Evolutionary conservation across 1,284 basidiomycete species (phyloP).

Genomic region (Rhodotorula sp.): DNA sequence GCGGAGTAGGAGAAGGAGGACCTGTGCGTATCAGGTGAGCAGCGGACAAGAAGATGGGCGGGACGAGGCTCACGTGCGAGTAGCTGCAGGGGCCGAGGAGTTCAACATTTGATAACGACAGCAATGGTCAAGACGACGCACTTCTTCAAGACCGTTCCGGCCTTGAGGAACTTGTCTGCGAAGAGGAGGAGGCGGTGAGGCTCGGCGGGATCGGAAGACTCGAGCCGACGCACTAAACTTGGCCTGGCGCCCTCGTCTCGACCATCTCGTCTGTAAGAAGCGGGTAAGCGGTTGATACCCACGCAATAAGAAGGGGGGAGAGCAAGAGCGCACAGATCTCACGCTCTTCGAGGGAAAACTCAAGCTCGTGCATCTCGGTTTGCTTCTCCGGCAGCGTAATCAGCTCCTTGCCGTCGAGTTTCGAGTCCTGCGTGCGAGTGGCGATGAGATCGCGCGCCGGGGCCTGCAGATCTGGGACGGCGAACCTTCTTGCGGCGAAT

Average conservation of each 20-base stretch:
- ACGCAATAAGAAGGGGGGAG: not conserved
- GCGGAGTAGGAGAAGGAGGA: constrained; percentile 60
- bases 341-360: constrained; percentile 61
- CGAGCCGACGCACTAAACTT: constrained; percentile 60
- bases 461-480: no score
- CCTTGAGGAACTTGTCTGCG: constrained; percentile 55
- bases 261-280: constrained; percentile 47
- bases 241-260: constrained; percentile 60
- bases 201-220: not conserved
- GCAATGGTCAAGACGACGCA: constrained; percentile 52
- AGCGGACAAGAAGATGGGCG: constrained; percentile 37
- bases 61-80: not conserved
- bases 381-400: constrained; percentile 63
- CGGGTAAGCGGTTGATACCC: not conserved
- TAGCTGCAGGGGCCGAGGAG: not conserved
- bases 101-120: no score
- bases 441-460: no score
- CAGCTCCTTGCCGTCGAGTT: constrained; percentile 63
- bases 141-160: constrained; percentile 53
- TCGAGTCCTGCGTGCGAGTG: constrained; percentile 39
- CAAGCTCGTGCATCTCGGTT: constrained; percentile 57
- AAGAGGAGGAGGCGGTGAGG: not conserved
- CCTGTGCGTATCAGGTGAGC: constrained; percentile 53
- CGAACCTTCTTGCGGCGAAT: constrained; percentile 61
- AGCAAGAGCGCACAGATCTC: constrained; percentile 61